Evolutionary conservation across 1,139 yeast species (phyloP).

Genomic region (Hansenula sp.): DNA sequence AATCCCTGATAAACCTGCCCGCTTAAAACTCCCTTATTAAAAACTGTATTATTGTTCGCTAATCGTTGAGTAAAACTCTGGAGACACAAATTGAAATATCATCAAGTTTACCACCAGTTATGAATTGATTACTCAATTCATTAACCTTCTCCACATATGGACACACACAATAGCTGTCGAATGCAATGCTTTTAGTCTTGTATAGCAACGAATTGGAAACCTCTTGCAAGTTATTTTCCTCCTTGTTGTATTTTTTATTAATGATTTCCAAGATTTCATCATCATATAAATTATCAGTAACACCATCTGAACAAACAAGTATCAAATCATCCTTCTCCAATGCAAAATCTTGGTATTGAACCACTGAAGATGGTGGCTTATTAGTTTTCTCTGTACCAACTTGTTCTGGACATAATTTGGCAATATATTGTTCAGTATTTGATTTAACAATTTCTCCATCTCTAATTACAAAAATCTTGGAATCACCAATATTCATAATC

Average conservation of each 20-base stretch:
- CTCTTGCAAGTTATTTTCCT: slow-evolving; percentile 29
- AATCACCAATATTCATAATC: slow-evolving; percentile 54
- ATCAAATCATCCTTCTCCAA: slow-evolving; percentile 40
- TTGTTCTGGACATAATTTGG: slow-evolving; percentile 49
- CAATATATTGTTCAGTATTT: slow-evolving; percentile 45
- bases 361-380: slow-evolving; percentile 44
- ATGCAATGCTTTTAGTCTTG: slow-evolving; percentile 47
- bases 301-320: slow-evolving; percentile 50
- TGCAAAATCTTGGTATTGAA: slow-evolving; percentile 41
- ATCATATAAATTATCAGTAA: slow-evolving; percentile 48
- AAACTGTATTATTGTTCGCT: too few relatives aligned
- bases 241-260: slow-evolving; percentile 27
- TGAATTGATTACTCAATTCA: slow-evolving; percentile 28
- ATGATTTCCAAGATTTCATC: slow-evolving; percentile 40
- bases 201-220: slow-evolving; percentile 38
- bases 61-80: slow-evolving; percentile 26
- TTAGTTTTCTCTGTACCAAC: slow-evolving; percentile 45
- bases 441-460: slow-evolving; percentile 41
- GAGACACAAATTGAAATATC: slow-evolving; percentile 52
- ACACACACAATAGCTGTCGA: slow-evolving; percentile 49
- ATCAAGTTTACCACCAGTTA: slow-evolving; percentile 52
- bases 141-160: slow-evolving; percentile 53
- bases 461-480: slow-evolving; percentile 45
- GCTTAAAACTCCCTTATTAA: too few relatives aligned
- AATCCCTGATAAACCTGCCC: too few relatives aligned